These are phyloP conservation scores for Neopestalotiopsis sp. DNA, from an alignment of 2,329 filamentous ascomycete genomes.

Conservation along the genomic window DNA sequence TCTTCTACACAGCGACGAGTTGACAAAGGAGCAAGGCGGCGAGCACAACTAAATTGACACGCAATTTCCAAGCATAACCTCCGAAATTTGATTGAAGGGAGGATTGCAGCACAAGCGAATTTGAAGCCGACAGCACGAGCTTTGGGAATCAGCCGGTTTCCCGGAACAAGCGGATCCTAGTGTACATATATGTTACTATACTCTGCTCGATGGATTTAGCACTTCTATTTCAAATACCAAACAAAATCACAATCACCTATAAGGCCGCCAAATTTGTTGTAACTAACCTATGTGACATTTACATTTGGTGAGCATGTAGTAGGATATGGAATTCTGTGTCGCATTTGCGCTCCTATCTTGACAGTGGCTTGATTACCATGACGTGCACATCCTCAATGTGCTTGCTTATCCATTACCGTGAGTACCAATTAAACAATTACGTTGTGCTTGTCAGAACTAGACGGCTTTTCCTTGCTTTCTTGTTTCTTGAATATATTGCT, in stretches of 20 bases:
- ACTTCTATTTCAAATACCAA: neutral
- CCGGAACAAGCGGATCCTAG: conserved; percentile 21
- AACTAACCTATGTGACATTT: too few species aligned
- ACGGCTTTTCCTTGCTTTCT: neutral
- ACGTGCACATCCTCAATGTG: too few species aligned
- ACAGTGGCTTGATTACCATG: too few species aligned
- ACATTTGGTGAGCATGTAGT: too few species aligned
- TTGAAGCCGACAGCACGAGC: neutral
- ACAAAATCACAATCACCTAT: neutral
- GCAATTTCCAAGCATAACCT: conserved; percentile 9
- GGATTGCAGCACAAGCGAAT: neutral
- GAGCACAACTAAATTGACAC: conserved; percentile 61
- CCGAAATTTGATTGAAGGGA: neutral
- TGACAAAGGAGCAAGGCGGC: conserved; percentile 75
- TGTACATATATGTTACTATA: conserved; percentile 34
- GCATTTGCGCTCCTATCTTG: too few species aligned
- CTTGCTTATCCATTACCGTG: too few species aligned
- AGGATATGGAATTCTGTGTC: too few species aligned
- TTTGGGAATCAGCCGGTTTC: neutral
- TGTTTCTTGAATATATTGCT: neutral
- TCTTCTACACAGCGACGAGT: conserved; percentile 66
- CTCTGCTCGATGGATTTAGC: conserved; percentile 6
- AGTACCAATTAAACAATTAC: too few species aligned
- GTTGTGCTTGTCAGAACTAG: too few species aligned
- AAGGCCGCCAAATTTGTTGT: too few species aligned